Base-by-base conservation (phyloP, 495 filamentous ascomycete species). In the Bacidia gigantensis region DNA sequence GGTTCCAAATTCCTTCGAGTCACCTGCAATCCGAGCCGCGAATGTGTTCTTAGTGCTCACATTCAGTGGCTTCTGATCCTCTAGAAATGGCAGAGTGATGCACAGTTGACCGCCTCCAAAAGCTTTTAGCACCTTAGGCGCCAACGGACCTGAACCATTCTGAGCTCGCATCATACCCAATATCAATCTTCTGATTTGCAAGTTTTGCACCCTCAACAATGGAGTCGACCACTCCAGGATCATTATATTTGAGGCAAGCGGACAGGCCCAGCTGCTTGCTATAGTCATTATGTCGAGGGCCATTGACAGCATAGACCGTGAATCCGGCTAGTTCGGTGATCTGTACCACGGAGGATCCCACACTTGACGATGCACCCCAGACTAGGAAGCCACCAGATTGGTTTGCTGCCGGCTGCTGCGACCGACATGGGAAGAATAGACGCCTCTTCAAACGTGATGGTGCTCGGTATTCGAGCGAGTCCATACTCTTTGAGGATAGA, bases 371-470 rank as follows among this genome's bases (percentile, higher is more conserved):
- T 46, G 66, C 67, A 17, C 67, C 66, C 68, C 67, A 69, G 2
- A 71, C 60, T 0, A 71, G 35, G 11, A 71, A 60, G 11, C 35
- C 62, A 39, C 40, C 59, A 25, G 41, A 59, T 53, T 45, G 54
- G 14, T 49, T 57, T 18, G 32, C 50, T 44, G 38, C 51, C 60
- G n/a, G 60, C 54, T 1, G 60, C 60, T 35, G 60, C 60, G 25
- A 62, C 55, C n/a, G 58, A 25, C 50, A 58, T 60, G 7, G 74
- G 72, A 1, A 77, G 60, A 12, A 74, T 71, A 22, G 59, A 62
- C 3, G 67, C 75, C 25, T 64, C 56, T 40, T 67, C 67, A 50
- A 66, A 76, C 41, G 60, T 49, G 21, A 76, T 62, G 32, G 35
- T 42, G 39, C 60, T 60, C 0, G 75, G 73, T 17, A 78, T 59